Base-by-base conservation (phyloP, 495 filamentous ascomycete genomes). In the Xylaria longipes region DNA sequence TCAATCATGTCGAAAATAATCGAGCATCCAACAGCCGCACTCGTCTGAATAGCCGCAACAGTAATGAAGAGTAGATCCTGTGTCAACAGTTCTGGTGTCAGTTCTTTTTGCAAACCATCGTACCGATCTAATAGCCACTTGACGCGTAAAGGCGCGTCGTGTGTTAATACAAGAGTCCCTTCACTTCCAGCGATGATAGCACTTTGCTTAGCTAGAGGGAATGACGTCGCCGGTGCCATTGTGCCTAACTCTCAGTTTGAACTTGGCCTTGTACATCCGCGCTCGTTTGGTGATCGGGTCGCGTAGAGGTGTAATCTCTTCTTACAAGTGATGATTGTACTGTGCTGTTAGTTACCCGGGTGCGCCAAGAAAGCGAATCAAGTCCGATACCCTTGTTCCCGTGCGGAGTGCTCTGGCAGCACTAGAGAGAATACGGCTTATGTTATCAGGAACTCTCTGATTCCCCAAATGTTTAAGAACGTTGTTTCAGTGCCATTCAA, bases 61-160 rank as follows among this genome's bases (percentile, higher is more conserved):
- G 48, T 52, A 17, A 52, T 9, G n/a, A 52, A 52, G 5, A 52
- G 48, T 25, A 25, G 48, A 52, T 52, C 17, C 22, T 52, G n/a
- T 25, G 48, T 9, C n/a, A 52, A 52, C 20, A 52, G 48, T 25
- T 25, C 48, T 17, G n/a, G 48, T 22, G 48, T 52, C n/a, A 52
- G 48, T 52, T 52, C 48, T 25, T 52, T 52, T 25, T 17, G 7
- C 9, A 52, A 25, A 52, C 15, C 3, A 52, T 52, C 48, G 9
- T 52, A 52, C 48, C 48, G 20, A 52, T 52, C 48, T 25, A 52
- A 52, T 25, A 52, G n/a, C 48, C n/a, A 52, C 48, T 17, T 52
- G 20, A 52, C n/a, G 48, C 48, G n/a, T 17, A 52, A 25, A 52
- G n/a, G 48, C n/a, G n/a, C 48, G 8, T 52, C n/a, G 48, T 25